These are phyloP conservation scores for Ophiostoma angusticollis DNA, from an alignment of 2,329 filamentous ascomycete genomes.

Conservation along the genomic window DNA sequence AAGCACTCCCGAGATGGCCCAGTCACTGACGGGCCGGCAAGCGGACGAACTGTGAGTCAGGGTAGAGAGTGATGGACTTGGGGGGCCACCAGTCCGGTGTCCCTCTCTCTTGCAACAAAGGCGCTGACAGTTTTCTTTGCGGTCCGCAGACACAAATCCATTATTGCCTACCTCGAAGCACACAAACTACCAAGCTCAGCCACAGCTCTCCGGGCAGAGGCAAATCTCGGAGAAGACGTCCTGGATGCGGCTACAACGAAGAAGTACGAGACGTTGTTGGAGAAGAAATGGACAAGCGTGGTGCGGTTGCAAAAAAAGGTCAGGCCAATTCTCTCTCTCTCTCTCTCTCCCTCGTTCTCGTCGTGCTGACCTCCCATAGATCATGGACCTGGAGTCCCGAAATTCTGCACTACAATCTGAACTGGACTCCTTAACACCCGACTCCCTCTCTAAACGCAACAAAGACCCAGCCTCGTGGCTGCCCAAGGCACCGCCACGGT, in stretches of 20 bases:
- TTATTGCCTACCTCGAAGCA: constrained; percentile 75
- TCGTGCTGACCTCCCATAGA: constrained; percentile 34
- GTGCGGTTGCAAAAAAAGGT: constrained; percentile 94
- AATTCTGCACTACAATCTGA: constrained; percentile 65
- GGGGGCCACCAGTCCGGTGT: no score
- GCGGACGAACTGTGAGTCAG: constrained; percentile 90
- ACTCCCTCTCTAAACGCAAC: constrained; percentile 63
- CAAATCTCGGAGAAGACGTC: constrained; percentile 47
- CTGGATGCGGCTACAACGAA: constrained; percentile 76
- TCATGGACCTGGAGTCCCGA: constrained; percentile 81
- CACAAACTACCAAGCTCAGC: constrained; percentile 59
- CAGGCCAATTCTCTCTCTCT: constrained; percentile 11
- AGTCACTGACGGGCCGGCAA: constrained; percentile 41
- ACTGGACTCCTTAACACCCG: constrained; percentile 67
- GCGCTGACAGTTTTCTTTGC: constrained; percentile 14
- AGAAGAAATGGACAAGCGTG: constrained; percentile 98
- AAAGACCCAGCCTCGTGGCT: constrained; percentile 80
- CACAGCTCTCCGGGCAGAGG: constrained; percentile 60
- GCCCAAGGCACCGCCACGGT: constrained; percentile 66
- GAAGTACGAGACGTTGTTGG: constrained; percentile 85
- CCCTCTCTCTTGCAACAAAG: no score
- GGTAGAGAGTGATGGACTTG: no score
- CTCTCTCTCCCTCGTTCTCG: not conserved
- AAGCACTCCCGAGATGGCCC: constrained; percentile 7
- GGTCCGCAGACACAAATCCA: constrained; percentile 92